phyloP scores from a whole-genome alignment of 2,329 filamentous ascomycete species.

The Aureobasidium lini region DNA sequence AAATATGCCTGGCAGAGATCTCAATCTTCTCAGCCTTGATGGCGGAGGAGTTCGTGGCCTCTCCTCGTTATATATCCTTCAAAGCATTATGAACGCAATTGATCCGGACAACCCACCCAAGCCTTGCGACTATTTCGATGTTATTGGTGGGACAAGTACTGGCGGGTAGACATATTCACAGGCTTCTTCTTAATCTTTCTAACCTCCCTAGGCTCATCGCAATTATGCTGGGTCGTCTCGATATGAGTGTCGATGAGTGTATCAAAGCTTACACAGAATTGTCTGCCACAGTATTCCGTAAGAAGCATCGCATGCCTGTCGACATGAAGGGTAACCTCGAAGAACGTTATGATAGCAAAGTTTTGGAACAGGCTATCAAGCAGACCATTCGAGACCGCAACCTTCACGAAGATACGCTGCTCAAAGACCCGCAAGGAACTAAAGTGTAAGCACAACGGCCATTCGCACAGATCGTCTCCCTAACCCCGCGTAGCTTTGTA shows the following conservation, averaged over 20 bases:
- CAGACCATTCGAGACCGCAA: conserved; percentile 17
- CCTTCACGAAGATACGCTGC: not conserved
- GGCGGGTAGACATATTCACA: conserved; percentile 26
- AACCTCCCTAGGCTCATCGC: conserved; percentile 16
- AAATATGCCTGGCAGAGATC: not conserved
- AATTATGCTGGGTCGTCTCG: conserved; percentile 20
- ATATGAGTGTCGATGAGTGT: conserved; percentile 18
- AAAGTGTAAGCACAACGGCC: not conserved
- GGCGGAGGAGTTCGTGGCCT: conserved; percentile 36
- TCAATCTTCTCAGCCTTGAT: conserved; percentile 24
- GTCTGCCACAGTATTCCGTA: conserved; percentile 12
- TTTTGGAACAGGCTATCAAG: conserved; percentile 7
- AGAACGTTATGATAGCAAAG: conserved; percentile 13
- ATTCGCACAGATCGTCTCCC: not conserved
- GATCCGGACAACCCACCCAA: conserved; percentile 23
- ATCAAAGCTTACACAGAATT: conserved; percentile 15
- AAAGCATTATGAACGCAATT: conserved; percentile 29
- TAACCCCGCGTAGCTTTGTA: conserved; percentile 15
- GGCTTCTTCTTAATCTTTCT: not conserved
- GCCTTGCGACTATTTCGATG: conserved; percentile 33
- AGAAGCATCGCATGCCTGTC: not conserved
- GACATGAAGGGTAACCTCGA: conserved; percentile 10
- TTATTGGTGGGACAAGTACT: conserved; percentile 35
- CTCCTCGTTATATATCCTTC: conserved; percentile 32
- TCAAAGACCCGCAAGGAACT: not conserved